These are phyloP conservation scores for Colletotrichum destructivum DNA, from an alignment of 2,329 filamentous ascomycete genomes.

Conservation along the genomic window DNA sequence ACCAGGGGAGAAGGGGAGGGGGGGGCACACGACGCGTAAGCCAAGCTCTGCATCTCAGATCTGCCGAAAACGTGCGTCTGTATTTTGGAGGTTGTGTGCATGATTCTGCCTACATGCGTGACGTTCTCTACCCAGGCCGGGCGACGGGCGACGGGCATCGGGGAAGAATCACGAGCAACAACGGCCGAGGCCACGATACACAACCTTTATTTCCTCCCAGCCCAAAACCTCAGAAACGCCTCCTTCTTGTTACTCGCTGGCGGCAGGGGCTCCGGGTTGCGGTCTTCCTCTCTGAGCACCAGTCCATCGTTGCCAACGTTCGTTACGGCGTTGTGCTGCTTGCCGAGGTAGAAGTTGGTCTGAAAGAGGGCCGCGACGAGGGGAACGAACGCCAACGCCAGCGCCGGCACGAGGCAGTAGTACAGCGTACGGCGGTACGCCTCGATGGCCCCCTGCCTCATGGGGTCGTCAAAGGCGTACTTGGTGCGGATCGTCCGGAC, in stretches of 20 bases:
- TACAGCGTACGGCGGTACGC: conserved; percentile 38
- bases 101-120: not conserved
- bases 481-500: conserved; percentile 35
- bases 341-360: conserved; percentile 41
- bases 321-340: conserved; percentile 41
- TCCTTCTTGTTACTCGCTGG: conserved; percentile 45
- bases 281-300: conserved; percentile 33
- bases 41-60: not conserved
- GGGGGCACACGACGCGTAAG: not conserved
- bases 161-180: too few species aligned
- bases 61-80: not conserved
- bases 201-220: conserved; percentile 9
- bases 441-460: conserved; percentile 44
- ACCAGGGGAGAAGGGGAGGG: too few species aligned
- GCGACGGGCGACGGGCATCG: too few species aligned
- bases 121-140: too few species aligned
- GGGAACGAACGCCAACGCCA: conserved; percentile 37
- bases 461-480: conserved; percentile 40
- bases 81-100: not conserved
- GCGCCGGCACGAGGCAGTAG: conserved; percentile 38
- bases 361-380: conserved; percentile 40
- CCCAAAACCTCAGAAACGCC: conserved; percentile 49
- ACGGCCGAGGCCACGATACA: not conserved
- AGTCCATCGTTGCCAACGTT: conserved; percentile 36
- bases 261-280: conserved; percentile 34